Evolutionary conservation across 2,329 filamentous ascomycete genomes (phyloP).

Genomic region (Allantophomopsis lycopodina): DNA sequence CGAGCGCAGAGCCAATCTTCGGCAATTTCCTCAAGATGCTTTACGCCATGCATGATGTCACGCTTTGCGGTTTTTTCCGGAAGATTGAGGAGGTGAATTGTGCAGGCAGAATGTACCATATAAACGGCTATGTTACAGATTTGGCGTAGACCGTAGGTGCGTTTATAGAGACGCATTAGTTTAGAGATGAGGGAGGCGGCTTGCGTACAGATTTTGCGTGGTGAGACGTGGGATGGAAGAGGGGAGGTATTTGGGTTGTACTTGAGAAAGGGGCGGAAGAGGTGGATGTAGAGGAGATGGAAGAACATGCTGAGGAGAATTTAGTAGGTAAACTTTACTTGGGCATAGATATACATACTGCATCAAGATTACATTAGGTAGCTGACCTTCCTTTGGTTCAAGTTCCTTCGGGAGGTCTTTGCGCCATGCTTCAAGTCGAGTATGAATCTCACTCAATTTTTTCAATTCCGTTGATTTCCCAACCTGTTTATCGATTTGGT

Average conservation of each 20-base stretch:
- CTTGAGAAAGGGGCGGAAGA: conserved; percentile 90
- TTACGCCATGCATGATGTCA: conserved; percentile 82
- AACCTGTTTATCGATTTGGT: conserved; percentile 43
- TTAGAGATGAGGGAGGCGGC: conserved; percentile 86
- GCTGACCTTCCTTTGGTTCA: conserved; percentile 75
- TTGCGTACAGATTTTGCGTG: conserved; percentile 79
- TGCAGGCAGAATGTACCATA: conserved; percentile 87
- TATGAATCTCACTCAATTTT: conserved; percentile 83
- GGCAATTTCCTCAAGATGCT: conserved; percentile 87
- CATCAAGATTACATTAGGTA: conserved; percentile 66
- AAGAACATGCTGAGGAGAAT: conserved; percentile 71
- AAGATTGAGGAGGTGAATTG: conserved; percentile 84
- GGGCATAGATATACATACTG: conserved; percentile 52
- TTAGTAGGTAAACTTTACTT: conserved; percentile 10
- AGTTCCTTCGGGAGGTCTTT: conserved; percentile 73
- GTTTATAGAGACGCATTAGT: conserved; percentile 86
- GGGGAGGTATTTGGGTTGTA: conserved; percentile 74
- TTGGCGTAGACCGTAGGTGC: conserved; percentile 77
- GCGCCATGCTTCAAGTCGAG: conserved; percentile 80
- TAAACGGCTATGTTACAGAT: conserved; percentile 97
- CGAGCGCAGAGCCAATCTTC: conserved; percentile 89
- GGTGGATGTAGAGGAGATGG: conserved; percentile 80
- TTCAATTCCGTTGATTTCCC: conserved; percentile 79
- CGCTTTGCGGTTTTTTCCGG: conserved; percentile 82
- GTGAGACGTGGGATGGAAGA: conserved; percentile 75